Evolutionary conservation across 108 stramenopile genomes (phyloP).

Genomic region (Cyclostephanos tholiformis): DNA sequence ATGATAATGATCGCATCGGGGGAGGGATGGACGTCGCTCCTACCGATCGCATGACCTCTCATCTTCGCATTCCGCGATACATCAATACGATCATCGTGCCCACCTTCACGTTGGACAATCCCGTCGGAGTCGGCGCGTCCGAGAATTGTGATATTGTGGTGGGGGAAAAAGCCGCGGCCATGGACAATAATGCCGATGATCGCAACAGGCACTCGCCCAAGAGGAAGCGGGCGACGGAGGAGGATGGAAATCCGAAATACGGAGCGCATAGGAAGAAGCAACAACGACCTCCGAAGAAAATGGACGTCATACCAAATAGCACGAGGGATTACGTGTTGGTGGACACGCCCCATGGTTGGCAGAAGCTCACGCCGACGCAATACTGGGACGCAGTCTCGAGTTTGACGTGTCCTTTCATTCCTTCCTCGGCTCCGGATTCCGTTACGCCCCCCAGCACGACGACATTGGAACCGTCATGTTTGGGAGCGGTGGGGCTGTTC

Average conservation of each 20-base stretch:
- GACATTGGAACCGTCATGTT: constrained; percentile 1
- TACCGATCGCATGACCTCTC: constrained; percentile 31
- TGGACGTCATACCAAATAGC: constrained; percentile 40
- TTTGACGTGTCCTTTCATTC: background rate
- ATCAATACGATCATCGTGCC: constrained; percentile 69
- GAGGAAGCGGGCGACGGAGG: constrained; percentile 9
- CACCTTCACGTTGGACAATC: constrained; percentile 54
- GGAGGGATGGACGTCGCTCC: background rate
- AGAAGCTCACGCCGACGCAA: constrained; percentile 56
- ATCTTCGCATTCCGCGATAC: constrained; percentile 55
- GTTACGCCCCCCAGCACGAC: background rate
- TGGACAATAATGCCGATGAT: background rate
- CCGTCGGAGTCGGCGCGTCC: constrained; percentile 9
- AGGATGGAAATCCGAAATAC: constrained; percentile 2
- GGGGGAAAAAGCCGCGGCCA: too few relatives aligned
- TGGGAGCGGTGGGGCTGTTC: constrained; percentile 47
- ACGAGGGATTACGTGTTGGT: constrained; percentile 58
- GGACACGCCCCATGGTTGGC: constrained; percentile 78
- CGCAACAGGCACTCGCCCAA: constrained; percentile 21
- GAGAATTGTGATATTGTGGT: constrained; percentile 4
- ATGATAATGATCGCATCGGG: too few relatives aligned
- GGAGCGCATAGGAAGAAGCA: constrained; percentile 5
- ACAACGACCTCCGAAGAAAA: constrained; percentile 21
- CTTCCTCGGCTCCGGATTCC: background rate
- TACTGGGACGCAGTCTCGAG: constrained; percentile 54